These are phyloP conservation scores for Hippophae tibetana DNA, from an alignment of 306 rosid species.

Conservation along the genomic window DNA sequence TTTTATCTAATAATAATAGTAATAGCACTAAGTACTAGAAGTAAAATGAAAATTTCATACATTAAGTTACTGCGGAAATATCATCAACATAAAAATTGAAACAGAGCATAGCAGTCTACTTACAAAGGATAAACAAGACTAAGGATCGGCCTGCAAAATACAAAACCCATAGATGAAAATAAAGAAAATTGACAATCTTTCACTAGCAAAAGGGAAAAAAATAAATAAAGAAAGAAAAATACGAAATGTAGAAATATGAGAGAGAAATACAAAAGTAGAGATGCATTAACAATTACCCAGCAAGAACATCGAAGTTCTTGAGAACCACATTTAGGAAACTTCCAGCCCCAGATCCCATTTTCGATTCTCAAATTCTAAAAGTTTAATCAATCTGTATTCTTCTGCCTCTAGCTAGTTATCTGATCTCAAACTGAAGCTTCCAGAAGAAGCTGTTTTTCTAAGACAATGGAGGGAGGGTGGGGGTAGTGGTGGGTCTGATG, in stretches of 20 bases:
- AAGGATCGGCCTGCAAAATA: slow-evolving; percentile 73
- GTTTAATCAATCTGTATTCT: too few relatives aligned
- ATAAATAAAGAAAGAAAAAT: not conserved
- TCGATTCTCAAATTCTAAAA: not conserved
- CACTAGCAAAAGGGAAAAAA: not conserved
- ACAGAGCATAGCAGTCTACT: slow-evolving; percentile 24
- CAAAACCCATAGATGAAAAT: slow-evolving; percentile 23
- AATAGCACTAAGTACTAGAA: too few relatives aligned
- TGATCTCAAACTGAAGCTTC: too few relatives aligned
- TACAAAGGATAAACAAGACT: slow-evolving; percentile 96
- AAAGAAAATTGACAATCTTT: not conserved
- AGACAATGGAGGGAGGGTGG: too few relatives aligned
- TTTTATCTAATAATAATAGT: too few relatives aligned
- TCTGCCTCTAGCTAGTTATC: too few relatives aligned
- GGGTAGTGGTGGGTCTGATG: too few relatives aligned
- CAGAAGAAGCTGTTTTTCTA: too few relatives aligned
- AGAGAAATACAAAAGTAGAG: not conserved
- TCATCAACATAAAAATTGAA: not conserved
- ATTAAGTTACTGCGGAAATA: too few relatives aligned
- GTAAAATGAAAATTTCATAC: too few relatives aligned
- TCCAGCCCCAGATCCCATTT: slow-evolving; percentile 58
- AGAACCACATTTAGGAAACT: slow-evolving; percentile 69
- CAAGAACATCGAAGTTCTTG: slow-evolving; percentile 79
- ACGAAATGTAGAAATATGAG: not conserved
- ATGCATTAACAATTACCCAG: slow-evolving; percentile 42